Base-by-base conservation (phyloP, 352 stramenopile genomes). In the Globisporangium radiosum region DNA sequence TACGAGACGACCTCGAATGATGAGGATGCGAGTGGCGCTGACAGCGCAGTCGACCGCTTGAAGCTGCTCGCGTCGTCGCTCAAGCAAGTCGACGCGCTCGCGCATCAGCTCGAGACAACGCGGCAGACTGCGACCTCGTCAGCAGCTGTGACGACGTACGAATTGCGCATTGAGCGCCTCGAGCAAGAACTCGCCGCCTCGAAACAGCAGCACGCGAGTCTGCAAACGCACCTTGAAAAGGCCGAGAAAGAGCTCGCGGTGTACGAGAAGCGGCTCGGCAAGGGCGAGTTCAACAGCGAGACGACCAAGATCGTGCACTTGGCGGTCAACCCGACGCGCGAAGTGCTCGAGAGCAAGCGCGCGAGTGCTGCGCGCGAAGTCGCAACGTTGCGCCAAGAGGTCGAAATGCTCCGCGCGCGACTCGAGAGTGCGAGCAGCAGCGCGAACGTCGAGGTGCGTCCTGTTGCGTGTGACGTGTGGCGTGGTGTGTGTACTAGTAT, bases 251-350 rank as follows among this genome's bases (percentile, higher is more conserved):
- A 90, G 47, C 70, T 87, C 8, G 75, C 71, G 1, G 59, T 80
- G 19, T 76, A 88, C 42, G 84, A 96, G 60, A 88, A 87, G 42
- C 78, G 84, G 3, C 66, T 93, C 17, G 85, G 80, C 25, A 67
- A 72, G 54, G 85, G 85, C 42, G 83, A 92, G 51, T 90, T 88
- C 61, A 94, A 96, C 54, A 60, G 76, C 8, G 70, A 85, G 44
- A 92, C 75, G 15, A 94, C 84, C 36, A 96, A 96, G 62, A 86
- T 96, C n/a, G 72, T 96, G 9, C 87, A 95, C 63, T 64, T 94
- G 40, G 69, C 84, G n/a, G 68, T 92, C 13, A 95, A 95, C 40
- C 85, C 85, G n/a, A 89, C 84, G 25, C 73, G 72, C 14, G 79
- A 92, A 52, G 57, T 87, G 42, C 62, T 92, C 5, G 63, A 81